A percentile compares a stretch with the other conserved stretches of the same genome.
These are phyloP conservation scores for Vicia sativa DNA, from an alignment of 306 rosid genomes.

Conservation along the genomic window DNA sequence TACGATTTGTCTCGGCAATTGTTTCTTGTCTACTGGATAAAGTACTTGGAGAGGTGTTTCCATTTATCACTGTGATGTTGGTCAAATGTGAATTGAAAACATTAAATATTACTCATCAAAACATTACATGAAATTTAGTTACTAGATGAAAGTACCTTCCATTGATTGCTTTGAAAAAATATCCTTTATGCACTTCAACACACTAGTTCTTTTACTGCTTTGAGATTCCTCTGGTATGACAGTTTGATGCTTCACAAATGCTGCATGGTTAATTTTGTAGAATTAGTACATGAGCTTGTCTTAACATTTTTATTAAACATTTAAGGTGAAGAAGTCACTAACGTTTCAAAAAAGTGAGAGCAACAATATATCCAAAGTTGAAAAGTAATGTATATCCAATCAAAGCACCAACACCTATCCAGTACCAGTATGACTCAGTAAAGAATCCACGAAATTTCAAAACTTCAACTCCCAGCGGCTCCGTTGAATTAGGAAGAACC, in stretches of 20 bases:
- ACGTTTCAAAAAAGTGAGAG: slow-evolving; percentile 61
- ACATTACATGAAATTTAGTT: background rate
- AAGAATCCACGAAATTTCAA: slow-evolving; percentile 57
- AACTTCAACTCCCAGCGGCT: slow-evolving; percentile 52
- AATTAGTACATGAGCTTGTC: slow-evolving; percentile 14
- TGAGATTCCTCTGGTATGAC: slow-evolving; percentile 45
- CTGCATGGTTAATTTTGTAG: slow-evolving; percentile 39
- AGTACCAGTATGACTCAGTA: slow-evolving; percentile 47
- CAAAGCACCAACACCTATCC: slow-evolving; percentile 50
- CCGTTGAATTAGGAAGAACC: slow-evolving; percentile 48
- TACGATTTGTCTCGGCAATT: slow-evolving; percentile 24
- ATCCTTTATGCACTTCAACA: slow-evolving; percentile 14
- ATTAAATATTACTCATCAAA: slow-evolving; percentile 2
- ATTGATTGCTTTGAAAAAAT: slow-evolving; percentile 21
- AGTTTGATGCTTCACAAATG: slow-evolving; percentile 46
- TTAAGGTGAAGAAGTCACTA: slow-evolving; percentile 38
- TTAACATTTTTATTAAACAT: slow-evolving; percentile 1
- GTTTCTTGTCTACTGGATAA: slow-evolving; percentile 21
- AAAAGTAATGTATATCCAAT: slow-evolving; percentile 48
- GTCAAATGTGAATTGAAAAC: slow-evolving; percentile 14
- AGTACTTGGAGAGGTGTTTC: slow-evolving; percentile 19
- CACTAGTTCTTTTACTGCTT: slow-evolving; percentile 18
- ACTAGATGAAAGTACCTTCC: slow-evolving; percentile 39
- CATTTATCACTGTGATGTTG: slow-evolving; percentile 36
- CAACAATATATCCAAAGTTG: slow-evolving; percentile 49